These are phyloP conservation scores for Hydnomerulius pinastri DNA, from an alignment of 768 basidiomycete species.

Conservation along the genomic window DNA sequence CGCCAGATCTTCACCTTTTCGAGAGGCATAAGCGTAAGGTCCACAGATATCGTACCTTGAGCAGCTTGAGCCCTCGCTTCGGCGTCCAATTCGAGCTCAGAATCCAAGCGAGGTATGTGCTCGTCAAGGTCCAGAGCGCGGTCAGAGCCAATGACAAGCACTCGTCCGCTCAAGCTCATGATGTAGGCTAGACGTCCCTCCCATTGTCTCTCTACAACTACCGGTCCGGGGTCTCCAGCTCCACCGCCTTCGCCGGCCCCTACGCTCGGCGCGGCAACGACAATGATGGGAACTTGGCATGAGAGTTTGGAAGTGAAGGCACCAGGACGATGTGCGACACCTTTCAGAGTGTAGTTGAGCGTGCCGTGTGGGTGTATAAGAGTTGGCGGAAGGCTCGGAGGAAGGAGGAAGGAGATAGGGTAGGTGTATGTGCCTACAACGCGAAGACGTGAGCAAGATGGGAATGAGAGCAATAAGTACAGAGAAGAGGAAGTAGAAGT, in stretches of 20 bases:
- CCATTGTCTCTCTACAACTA: slow-evolving; percentile 89
- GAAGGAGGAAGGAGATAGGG: slow-evolving; percentile 90
- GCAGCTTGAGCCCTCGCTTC: slow-evolving; percentile 11
- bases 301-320: slow-evolving; percentile 77
- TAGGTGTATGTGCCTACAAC: slow-evolving; percentile 85
- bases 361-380: slow-evolving; percentile 74
- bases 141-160: slow-evolving; percentile 73
- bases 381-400: slow-evolving; percentile 77
- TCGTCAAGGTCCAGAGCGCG: slow-evolving; percentile 3
- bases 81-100: background rate
- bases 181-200: slow-evolving; percentile 85
- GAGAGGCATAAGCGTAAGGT: slow-evolving; percentile 81
- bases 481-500: background rate
- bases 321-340: slow-evolving; percentile 84
- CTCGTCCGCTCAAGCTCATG: slow-evolving; percentile 74
- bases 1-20: slow-evolving; percentile 84
- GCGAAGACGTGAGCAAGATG: slow-evolving; percentile 6
- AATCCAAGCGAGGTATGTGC: background rate
- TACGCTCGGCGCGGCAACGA: slow-evolving; percentile 76
- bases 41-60: slow-evolving; percentile 68
- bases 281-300: slow-evolving; percentile 67
- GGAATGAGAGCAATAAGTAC: too few relatives aligned
- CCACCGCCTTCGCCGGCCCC: slow-evolving; percentile 67
- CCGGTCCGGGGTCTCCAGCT: slow-evolving; percentile 63
- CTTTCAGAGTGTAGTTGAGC: slow-evolving; percentile 79